Evolutionary conservation across 768 basidiomycete species (phyloP), one percentile per base, ranked within the genome.

Genomic region (Lentinula lateritia): DNA sequence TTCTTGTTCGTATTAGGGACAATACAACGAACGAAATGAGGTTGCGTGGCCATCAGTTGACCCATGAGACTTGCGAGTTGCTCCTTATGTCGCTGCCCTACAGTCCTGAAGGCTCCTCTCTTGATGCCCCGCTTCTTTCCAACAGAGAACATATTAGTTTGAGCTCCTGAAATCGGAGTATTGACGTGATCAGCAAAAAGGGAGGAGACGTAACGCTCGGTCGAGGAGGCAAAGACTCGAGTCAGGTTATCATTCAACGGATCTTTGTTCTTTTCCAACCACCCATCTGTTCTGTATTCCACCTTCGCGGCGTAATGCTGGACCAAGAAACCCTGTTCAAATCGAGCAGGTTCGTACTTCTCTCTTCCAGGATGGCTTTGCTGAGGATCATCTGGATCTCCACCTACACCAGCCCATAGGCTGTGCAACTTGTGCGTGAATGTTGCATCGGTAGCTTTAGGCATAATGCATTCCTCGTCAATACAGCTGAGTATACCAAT

Each of bases 231-330:
- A 2, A 98, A 81, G 41, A 98, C 88, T 20, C 93, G 86, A 0
- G 93, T 92, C 57, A 98, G 82, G 71, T 97, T 95, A 72, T 98
- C 95, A 70, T 98, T 98, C 61, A 99, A 77, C 0, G 97, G 97
- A 68, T 99, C 97, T 75, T 97, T 97, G 81, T 99, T 99, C 87
- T 98, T 99, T 78, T 96, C 95, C 66, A 99, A 77, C 97, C 97
- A 99, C 15, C 95, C 93, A 42, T 93, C 88, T 2, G 95, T 98
- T 34, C 89, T 84, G 69, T 99, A 99, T 68, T 98, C 95, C 68
- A 99, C 97, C 66, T 87, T 90, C 36, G 95, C 97, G 1, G 97
- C 97, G 68, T 98, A 98, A 70, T 99, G 97, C 63, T 93, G 87
- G 55, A 99, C 84, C 66, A 94, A 86, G 78, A 99, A 99, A 3